Percentiles rank a stretch among this genome's conserved stretches.
These are phyloP conservation scores for Fraxinus angustifolia DNA, from an alignment of 305 asterid genomes.

Conservation along the genomic window DNA sequence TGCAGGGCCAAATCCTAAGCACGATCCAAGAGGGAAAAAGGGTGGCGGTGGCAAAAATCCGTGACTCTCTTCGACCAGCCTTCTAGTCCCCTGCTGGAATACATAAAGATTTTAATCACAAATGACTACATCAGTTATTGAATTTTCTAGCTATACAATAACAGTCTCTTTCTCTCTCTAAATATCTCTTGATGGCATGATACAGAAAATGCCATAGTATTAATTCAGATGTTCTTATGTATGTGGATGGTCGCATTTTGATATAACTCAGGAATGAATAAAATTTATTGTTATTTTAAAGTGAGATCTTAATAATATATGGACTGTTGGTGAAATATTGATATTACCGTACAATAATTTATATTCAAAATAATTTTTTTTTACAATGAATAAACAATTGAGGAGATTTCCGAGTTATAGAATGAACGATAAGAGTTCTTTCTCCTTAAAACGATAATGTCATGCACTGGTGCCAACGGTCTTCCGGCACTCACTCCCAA, in stretches of 20 bases:
- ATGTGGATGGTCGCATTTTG: slow-evolving; percentile 14
- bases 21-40: slow-evolving; percentile 53
- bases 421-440: neutral
- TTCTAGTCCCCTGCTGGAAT: neutral
- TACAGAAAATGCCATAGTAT: slow-evolving; percentile 16
- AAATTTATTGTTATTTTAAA: neutral
- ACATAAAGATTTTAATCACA: slow-evolving; percentile 2
- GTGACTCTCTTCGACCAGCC: slow-evolving; percentile 12
- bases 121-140: slow-evolving; percentile 14
- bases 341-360: neutral
- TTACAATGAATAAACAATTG: neutral
- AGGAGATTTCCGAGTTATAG: too few species aligned
- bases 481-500: neutral
- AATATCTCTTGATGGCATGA: neutral
- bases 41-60: slow-evolving; percentile 40
- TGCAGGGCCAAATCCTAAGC: slow-evolving; percentile 54
- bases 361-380: neutral
- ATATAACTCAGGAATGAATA: slow-evolving; percentile 10
- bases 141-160: slow-evolving; percentile 17
- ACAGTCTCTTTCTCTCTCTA: neutral
- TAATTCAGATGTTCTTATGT: slow-evolving; percentile 15
- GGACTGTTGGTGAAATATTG: neutral
- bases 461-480: neutral
- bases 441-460: neutral
- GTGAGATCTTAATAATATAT: neutral